Evolutionary conservation across 495 filamentous ascomycete genomes (phyloP).

Genomic region (Neurospora pannonica): DNA sequence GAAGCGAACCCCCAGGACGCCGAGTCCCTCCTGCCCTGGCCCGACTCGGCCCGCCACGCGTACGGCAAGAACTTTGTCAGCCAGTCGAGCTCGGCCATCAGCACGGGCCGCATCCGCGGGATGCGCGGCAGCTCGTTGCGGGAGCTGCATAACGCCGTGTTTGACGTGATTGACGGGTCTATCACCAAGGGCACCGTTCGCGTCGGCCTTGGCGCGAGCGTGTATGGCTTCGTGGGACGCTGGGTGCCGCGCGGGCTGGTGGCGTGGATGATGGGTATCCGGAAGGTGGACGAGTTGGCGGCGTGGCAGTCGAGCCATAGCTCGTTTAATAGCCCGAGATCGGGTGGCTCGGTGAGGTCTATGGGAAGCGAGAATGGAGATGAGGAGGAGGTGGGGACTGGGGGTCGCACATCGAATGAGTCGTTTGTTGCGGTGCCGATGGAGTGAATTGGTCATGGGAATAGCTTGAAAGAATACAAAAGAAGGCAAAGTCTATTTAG

Average conservation of each 20-base stretch:
- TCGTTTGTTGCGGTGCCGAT: constrained; percentile 21
- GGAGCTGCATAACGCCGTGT: constrained; percentile 73
- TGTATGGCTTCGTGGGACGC: constrained; percentile 78
- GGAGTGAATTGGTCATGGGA: constrained; percentile 23
- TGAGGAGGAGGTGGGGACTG: constrained; percentile 9
- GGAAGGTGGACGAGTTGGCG: constrained; percentile 40
- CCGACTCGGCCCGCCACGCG: constrained; percentile 38
- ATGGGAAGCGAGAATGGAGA: constrained; percentile 13
- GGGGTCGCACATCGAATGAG: constrained; percentile 3
- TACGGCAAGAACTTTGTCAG: constrained; percentile 50
- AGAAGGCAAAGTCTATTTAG: background rate
- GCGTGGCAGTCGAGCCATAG: constrained; percentile 27
- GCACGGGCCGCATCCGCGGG: constrained; percentile 32
- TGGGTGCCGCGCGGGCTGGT: constrained; percentile 75
- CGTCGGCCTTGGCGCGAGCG: constrained; percentile 69
- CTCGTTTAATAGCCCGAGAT: constrained; percentile 16
- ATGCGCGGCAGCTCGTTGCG: constrained; percentile 58
- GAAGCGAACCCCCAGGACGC: constrained; percentile 29
- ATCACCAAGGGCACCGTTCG: constrained; percentile 47
- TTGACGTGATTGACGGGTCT: constrained; percentile 63
- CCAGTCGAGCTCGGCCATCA: constrained; percentile 36
- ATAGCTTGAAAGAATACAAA: constrained; percentile 29
- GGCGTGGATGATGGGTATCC: constrained; percentile 79
- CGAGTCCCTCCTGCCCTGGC: constrained; percentile 56
- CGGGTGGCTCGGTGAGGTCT: background rate